These are phyloP conservation scores for Cercospora nicotianae DNA, from an alignment of 2,329 filamentous ascomycete genomes.

Conservation along the genomic window DNA sequence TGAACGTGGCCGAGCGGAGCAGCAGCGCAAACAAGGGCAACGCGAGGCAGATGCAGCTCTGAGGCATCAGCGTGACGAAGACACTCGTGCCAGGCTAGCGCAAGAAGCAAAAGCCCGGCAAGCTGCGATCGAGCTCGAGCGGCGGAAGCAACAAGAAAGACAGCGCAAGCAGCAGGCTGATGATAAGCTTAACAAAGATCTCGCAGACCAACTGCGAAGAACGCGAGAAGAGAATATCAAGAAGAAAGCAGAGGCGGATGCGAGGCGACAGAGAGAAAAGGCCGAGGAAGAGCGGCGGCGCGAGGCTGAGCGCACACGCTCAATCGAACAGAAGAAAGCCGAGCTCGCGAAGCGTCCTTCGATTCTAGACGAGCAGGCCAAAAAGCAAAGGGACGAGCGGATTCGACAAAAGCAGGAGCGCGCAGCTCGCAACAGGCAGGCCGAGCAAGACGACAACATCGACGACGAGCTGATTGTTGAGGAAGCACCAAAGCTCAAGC, in stretches of 20 bases:
- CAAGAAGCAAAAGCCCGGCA: not conserved
- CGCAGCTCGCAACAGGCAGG: slow-evolving; percentile 15
- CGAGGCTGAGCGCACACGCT: not conserved
- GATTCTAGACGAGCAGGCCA: slow-evolving; percentile 8
- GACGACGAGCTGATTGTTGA: slow-evolving; percentile 8
- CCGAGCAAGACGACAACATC: slow-evolving; percentile 9
- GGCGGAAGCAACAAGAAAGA: not conserved
- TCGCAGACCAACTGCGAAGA: not conserved
- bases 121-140: not conserved
- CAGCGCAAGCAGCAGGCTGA: not conserved
- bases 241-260: slow-evolving; percentile 6
- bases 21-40: not conserved
- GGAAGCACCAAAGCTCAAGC: not conserved
- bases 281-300: slow-evolving; percentile 1
- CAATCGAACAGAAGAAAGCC: not conserved
- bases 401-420: slow-evolving; percentile 18
- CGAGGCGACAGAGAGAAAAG: not conserved
- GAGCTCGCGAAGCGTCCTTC: not conserved
- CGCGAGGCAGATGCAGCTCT: not conserved
- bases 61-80: not conserved
- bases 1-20: not conserved
- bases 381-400: slow-evolving; percentile 12
- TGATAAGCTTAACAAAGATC: not conserved
- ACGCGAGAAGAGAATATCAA: not conserved
- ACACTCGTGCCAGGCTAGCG: not conserved